Base-by-base conservation (phyloP, 1,284 basidiomycete genomes). In the Sanghuangporus baumii region DNA sequence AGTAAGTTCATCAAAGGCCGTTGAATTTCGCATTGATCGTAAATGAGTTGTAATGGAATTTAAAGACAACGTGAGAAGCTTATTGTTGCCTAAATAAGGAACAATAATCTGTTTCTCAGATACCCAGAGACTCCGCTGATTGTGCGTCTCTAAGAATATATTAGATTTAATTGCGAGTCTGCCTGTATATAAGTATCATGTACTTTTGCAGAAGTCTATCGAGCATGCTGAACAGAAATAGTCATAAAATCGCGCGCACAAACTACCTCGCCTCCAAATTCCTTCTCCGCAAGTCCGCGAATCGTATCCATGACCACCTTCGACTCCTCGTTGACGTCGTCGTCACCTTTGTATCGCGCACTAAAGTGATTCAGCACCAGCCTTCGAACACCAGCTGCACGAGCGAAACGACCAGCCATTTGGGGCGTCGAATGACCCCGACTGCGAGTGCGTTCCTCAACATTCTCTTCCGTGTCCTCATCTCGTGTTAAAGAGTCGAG, bases 361-460 rank as follows among this genome's bases (percentile, higher is more conserved):
- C 78, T 77, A 71, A 96, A 95, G 73, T 97, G 94, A 71, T 96
- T 97, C 63, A 98, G 76, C 26, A 91, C 78, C 11, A 98, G 79
- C 61, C 78, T 79, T 60, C 76, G 79, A 14, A 93, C 93, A 14
- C 79, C 70, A 54, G 94, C 84, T 2, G 73, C 74, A 68, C 79
- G 83, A 0, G 92, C 95, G 72, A 97, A 96, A 23, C 79, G 78
- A 7, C 90, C 95, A 16, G 94, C 95, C 84, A 95, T 92, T 67
- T 91, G 89, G 0, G 95, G 94, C 6, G 95, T 97, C 11, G 93
- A 95, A 75, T 98, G 95, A 0, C 95, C 95, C 69, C 93, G 85
- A 86, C 70, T 81, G 84, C n/a, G 93, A 80, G 64, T 65, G 62
- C 88, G 85, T 55, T 75, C 74, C 69, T 89, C 82, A 2, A 94